These are phyloP conservation scores for Phytophthora pseudosyringae DNA, from an alignment of 352 stramenopile genomes.

Conservation along the genomic window DNA sequence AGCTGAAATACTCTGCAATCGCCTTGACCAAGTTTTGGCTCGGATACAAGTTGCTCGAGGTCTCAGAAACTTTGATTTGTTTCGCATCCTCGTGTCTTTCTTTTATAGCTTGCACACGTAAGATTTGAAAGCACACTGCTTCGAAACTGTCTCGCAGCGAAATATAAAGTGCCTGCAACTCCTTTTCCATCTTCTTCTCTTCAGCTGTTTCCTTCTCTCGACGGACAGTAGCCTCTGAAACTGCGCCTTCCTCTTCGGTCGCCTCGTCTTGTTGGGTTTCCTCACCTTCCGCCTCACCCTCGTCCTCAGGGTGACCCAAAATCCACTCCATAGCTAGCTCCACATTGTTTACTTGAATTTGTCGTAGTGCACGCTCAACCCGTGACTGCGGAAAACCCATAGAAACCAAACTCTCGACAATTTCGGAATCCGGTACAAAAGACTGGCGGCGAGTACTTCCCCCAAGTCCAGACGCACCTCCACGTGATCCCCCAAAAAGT, in stretches of 20 bases:
- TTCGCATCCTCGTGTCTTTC: conserved; percentile 21
- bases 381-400: conserved; percentile 95
- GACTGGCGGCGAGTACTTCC: conserved; percentile 43
- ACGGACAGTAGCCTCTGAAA: conserved; percentile 6
- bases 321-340: conserved; percentile 98
- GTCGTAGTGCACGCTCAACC: conserved; percentile 91
- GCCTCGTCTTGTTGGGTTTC: conserved; percentile 36
- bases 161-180: conserved; percentile 58
- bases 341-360: conserved; percentile 90
- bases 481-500: conserved; percentile 52
- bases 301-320: conserved; percentile 88
- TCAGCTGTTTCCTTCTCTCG: conserved; percentile 32
- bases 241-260: conserved; percentile 29
- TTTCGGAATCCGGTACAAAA: conserved; percentile 91
- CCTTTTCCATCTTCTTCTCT: conserved; percentile 50
- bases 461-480: conserved; percentile 17
- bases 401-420: conserved; percentile 92
- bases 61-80: conserved; percentile 9
- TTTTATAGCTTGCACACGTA: conserved; percentile 51
- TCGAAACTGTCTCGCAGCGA: conserved; percentile 69
- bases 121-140: conserved; percentile 65
- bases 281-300: conserved; percentile 38
- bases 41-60: conserved; percentile 31
- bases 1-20: conserved; percentile 74
- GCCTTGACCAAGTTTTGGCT: conserved; percentile 61